These are phyloP conservation scores for Boletus huronensis DNA, from an alignment of 768 basidiomycete species.

Conservation along the genomic window DNA sequence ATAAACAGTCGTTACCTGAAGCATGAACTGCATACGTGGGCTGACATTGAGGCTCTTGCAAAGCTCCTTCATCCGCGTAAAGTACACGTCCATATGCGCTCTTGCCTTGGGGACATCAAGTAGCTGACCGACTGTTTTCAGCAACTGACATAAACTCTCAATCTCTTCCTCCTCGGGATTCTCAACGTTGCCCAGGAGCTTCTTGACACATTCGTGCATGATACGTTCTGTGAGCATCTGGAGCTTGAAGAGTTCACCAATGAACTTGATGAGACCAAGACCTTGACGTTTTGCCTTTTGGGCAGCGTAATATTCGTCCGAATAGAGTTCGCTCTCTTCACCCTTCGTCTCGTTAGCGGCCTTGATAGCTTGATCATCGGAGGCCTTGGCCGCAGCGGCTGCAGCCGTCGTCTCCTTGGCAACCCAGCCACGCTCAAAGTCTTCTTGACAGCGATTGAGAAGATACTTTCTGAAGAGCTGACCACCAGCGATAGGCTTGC, in stretches of 20 bases:
- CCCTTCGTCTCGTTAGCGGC: conserved; percentile 59
- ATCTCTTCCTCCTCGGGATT: conserved; percentile 98
- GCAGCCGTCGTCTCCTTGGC: conserved; percentile 83
- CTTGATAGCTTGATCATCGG: conserved; percentile 79
- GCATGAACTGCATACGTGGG: conserved; percentile 92
- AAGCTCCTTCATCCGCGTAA: conserved; percentile 84
- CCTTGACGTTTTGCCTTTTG: conserved; percentile 97
- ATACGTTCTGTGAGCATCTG: conserved; percentile 97
- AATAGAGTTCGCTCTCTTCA: conserved; percentile 73
- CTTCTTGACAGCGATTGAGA: conserved; percentile 94
- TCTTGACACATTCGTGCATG: conserved; percentile 98
- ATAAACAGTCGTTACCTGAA: conserved; percentile 61
- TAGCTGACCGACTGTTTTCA: conserved; percentile 81
- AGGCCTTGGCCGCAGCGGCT: conserved; percentile 80
- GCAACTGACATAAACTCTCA: conserved; percentile 89
- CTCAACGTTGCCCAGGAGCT: conserved; percentile 87
- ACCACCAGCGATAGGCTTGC: conserved; percentile 89
- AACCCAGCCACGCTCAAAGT: conserved; percentile 95
- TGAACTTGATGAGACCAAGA: conserved; percentile 95
- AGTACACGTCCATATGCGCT: conserved; percentile 90
- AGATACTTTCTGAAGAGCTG: conserved; percentile 96
- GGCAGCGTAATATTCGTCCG: conserved; percentile 93
- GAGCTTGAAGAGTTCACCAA: conserved; percentile 98
- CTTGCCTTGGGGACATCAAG: conserved; percentile 81
- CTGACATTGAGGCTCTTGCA: conserved; percentile 70